phyloP scores from a whole-genome alignment of 2,329 filamentous ascomycete genomes.

The Thelonectria discophora region DNA sequence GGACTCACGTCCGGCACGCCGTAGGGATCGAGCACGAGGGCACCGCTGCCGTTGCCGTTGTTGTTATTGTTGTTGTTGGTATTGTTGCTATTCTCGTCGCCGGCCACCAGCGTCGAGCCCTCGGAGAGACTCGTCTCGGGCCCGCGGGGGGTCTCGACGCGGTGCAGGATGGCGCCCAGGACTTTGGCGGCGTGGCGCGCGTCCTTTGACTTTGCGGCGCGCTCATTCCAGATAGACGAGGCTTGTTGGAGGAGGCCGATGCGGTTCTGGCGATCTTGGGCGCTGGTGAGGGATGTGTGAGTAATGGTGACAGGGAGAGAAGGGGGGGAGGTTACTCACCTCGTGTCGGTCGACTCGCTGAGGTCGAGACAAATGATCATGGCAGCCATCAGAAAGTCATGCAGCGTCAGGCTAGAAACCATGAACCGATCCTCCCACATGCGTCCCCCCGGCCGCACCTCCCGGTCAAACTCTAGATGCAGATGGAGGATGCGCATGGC shows the following conservation, averaged over 20 bases:
- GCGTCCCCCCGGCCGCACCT: slow-evolving; percentile 58
- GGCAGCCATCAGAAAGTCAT: slow-evolving; percentile 67
- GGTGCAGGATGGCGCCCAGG: slow-evolving; percentile 54
- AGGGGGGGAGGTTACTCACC: slow-evolving; percentile 41
- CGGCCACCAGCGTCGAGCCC: slow-evolving; percentile 16
- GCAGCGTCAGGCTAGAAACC: slow-evolving; percentile 60
- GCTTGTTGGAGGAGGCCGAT: slow-evolving; percentile 50
- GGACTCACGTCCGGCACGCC: slow-evolving; percentile 18
- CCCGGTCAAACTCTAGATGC: slow-evolving; percentile 57
- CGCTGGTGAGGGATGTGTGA: slow-evolving; percentile 23
- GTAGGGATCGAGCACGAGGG: not conserved
- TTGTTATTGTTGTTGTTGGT: too few relatives aligned
- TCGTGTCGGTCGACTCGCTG: slow-evolving; percentile 50
- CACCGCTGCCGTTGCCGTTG: too few relatives aligned
- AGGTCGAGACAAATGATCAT: slow-evolving; percentile 67
- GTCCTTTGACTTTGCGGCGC: slow-evolving; percentile 51
- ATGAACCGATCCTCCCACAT: slow-evolving; percentile 63
- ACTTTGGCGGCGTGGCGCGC: slow-evolving; percentile 54
- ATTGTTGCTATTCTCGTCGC: not conserved
- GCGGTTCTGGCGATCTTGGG: slow-evolving; percentile 47
- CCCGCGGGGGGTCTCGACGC: slow-evolving; percentile 41
- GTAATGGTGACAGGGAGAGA: not conserved
- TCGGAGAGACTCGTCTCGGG: slow-evolving; percentile 12
- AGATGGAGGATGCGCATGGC: slow-evolving; percentile 56
- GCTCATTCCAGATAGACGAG: slow-evolving; percentile 54